phyloP scores from a whole-genome alignment of 768 basidiomycete species.

The Auriscalpium vulgare region DNA sequence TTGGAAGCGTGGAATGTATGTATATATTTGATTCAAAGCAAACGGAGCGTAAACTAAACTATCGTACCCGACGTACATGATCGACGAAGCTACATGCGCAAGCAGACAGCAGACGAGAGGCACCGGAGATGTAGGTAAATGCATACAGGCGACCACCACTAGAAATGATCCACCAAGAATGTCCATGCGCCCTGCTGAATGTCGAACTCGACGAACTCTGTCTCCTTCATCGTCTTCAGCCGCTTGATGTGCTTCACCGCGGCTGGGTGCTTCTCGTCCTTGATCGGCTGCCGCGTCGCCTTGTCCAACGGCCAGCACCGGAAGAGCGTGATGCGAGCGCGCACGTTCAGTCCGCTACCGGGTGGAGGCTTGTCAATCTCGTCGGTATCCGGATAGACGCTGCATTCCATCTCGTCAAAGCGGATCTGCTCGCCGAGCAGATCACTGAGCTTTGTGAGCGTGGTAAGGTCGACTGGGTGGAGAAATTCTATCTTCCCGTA shows the following conservation, averaged over 20 bases:
- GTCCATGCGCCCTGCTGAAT: slow-evolving; percentile 82
- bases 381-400: slow-evolving; percentile 86
- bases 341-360: slow-evolving; percentile 85
- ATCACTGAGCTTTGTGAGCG: slow-evolving; percentile 66
- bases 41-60: neutral
- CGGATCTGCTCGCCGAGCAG: slow-evolving; percentile 82
- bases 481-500: slow-evolving; percentile 83
- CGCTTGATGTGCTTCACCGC: slow-evolving; percentile 71
- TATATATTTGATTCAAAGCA: neutral
- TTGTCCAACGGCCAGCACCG: slow-evolving; percentile 89
- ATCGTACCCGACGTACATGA: neutral
- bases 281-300: slow-evolving; percentile 84
- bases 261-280: slow-evolving; percentile 64
- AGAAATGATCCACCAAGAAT: slow-evolving; percentile 93
- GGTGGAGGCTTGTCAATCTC: slow-evolving; percentile 78
- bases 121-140: neutral
- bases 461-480: slow-evolving; percentile 79
- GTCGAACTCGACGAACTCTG: slow-evolving; percentile 77
- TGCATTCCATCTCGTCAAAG: slow-evolving; percentile 88
- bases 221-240: slow-evolving; percentile 78
- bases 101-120: neutral
- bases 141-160: slow-evolving; percentile 11
- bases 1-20: neutral
- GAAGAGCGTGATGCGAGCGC: slow-evolving; percentile 66
- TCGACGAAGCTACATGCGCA: slow-evolving; percentile 1